Conservation (phyloP, 2,329 filamentous ascomycete genomes). For the Dactylonectria macrodidyma region DNA sequence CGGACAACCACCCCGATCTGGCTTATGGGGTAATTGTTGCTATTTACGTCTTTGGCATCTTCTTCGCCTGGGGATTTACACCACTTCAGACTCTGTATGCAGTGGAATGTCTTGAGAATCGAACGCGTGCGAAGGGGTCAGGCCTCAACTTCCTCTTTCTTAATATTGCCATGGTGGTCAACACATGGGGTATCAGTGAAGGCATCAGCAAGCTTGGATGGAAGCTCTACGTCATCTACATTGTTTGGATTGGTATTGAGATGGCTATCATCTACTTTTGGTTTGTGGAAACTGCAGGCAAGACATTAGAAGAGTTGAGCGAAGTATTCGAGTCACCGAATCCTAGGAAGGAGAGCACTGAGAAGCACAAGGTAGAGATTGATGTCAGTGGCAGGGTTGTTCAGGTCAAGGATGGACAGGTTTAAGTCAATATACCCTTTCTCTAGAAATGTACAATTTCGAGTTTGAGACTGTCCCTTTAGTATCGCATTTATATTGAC, state of each 20-base stretch:
- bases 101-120: constrained; percentile 49
- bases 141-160: constrained; percentile 58
- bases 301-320: constrained; percentile 74
- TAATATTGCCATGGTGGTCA: constrained; percentile 61
- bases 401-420: too few relatives aligned
- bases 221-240: constrained; percentile 49
- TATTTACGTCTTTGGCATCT: constrained; percentile 66
- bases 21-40: constrained; percentile 58
- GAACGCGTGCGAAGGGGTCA: constrained; percentile 54
- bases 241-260: constrained; percentile 48
- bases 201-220: constrained; percentile 51
- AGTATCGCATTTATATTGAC: too few relatives aligned
- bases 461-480: too few relatives aligned
- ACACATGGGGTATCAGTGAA: constrained; percentile 63
- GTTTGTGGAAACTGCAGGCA: constrained; percentile 61
- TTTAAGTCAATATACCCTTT: too few relatives aligned
- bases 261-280: constrained; percentile 56
- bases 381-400: constrained; percentile 32
- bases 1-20: constrained; percentile 49
- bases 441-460: too few relatives aligned
- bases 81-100: constrained; percentile 57
- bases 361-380: constrained; percentile 45
- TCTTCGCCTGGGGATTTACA: constrained; percentile 66
- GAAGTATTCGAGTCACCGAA: constrained; percentile 54
- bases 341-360: constrained; percentile 47